Conservation (phyloP, 1,284 basidiomycete species). For the Exsudoporus floridanus region DNA sequence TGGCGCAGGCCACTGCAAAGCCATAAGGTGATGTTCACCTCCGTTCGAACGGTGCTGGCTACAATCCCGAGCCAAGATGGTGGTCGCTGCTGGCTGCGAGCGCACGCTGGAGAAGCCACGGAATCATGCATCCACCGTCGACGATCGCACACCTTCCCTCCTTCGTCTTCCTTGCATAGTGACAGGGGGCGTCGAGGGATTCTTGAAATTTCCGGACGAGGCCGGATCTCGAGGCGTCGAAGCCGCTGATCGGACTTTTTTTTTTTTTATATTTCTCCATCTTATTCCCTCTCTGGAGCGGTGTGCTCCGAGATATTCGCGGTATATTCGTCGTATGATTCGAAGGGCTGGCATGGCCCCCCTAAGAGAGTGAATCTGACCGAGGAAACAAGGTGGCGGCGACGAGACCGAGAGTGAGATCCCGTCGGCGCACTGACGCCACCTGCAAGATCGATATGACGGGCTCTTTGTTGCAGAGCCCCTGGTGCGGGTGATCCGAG, state of each 20-base stretch:
- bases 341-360: not conserved
- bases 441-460: not conserved
- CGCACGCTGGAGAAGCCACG: no score
- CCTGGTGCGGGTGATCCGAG: constrained; percentile 5
- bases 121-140: not conserved
- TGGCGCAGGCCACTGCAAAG: not conserved
- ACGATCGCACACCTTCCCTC: constrained; percentile 5
- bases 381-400: constrained; percentile 11
- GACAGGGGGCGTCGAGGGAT: constrained; percentile 1
- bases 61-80: no score
- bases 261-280: not conserved
- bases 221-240: constrained; percentile 25
- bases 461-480: no score
- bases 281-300: constrained; percentile 11
- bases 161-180: constrained; percentile 1
- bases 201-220: constrained; percentile 20
- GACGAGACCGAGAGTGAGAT: constrained; percentile 4
- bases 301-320: constrained; percentile 24
- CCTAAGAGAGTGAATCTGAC: not conserved
- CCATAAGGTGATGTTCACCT: not conserved
- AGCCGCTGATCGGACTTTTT: constrained; percentile 25
- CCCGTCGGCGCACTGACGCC: not conserved
- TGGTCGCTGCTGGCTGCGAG: no score
- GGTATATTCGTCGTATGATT: constrained; percentile 20
- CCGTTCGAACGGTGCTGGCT: no score